phyloP scores from a whole-genome alignment of 768 basidiomycete genomes.

The Paxillus involutus region DNA sequence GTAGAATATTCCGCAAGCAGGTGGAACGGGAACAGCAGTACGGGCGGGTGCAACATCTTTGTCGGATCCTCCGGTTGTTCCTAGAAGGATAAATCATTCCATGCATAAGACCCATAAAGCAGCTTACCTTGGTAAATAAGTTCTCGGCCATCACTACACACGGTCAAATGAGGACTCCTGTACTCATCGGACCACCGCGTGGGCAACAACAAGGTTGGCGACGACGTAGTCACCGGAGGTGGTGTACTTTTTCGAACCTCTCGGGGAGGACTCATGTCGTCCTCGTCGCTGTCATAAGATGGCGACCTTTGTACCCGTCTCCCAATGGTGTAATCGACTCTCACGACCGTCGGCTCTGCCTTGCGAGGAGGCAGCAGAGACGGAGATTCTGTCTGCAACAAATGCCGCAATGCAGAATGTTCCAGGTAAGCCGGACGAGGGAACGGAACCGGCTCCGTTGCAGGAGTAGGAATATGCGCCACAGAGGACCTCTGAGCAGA shows the following conservation, averaged over 20 bases:
- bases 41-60: conserved; percentile 85
- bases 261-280: conserved; percentile 54
- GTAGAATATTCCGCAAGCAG: conserved; percentile 90
- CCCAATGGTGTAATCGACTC: conserved; percentile 18
- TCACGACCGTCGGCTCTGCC: conserved; percentile 24
- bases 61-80: conserved; percentile 58
- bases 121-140: conserved; percentile 64
- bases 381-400: conserved; percentile 55
- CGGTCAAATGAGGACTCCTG: conserved; percentile 54
- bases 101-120: background rate
- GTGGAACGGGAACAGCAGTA: conserved; percentile 74
- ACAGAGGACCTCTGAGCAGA: conserved; percentile 26
- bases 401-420: conserved; percentile 68
- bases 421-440: conserved; percentile 75
- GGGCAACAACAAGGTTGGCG: conserved; percentile 58
- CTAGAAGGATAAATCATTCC: conserved; percentile 29
- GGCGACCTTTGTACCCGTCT: conserved; percentile 37
- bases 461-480: conserved; percentile 29
- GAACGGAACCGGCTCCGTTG: conserved; percentile 42
- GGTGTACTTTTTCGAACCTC: conserved; percentile 31
- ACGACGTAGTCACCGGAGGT: conserved; percentile 19
- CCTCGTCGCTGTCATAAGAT: conserved; percentile 66
- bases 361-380: conserved; percentile 40
- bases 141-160: conserved; percentile 73
- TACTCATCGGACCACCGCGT: conserved; percentile 79